These are phyloP conservation scores for Symbiodinium pilosum DNA, from an alignment of 73 alveolate genomes.

Conservation along the genomic window DNA sequence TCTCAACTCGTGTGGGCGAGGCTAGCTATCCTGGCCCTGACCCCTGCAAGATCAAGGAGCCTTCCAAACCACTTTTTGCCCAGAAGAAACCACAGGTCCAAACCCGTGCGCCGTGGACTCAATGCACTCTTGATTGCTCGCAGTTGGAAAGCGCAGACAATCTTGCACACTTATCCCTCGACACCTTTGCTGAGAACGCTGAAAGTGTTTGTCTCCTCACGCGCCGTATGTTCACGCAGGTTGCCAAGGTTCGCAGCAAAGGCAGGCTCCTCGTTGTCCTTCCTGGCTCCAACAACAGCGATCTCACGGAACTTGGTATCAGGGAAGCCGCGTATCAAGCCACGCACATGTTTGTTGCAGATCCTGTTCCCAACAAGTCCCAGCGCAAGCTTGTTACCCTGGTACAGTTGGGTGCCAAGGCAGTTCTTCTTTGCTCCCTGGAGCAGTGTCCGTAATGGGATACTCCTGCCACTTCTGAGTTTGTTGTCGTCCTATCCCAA, in stretches of 20 bases:
- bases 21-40: background rate
- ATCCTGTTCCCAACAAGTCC: background rate
- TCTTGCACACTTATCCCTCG: background rate
- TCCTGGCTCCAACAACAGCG: background rate
- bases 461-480: background rate
- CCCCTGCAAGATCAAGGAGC: background rate
- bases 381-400: background rate
- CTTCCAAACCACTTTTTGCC: background rate
- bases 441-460: background rate
- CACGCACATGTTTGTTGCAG: background rate
- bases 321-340: background rate
- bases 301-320: background rate
- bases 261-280: background rate
- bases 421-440: background rate
- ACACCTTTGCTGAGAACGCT: background rate
- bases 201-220: background rate
- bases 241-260: background rate
- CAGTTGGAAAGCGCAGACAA: background rate
- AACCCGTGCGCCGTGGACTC: background rate
- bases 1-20: background rate
- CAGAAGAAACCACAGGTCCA: background rate
- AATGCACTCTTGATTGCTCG: background rate
- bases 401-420: background rate
- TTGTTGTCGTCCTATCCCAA: background rate
- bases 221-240: background rate